A percentile compares a stretch with the other conserved stretches of the same genome.
phyloP scores from a whole-genome alignment of 108 stramenopile species.

The Fistulifera pelliculosa region DNA sequence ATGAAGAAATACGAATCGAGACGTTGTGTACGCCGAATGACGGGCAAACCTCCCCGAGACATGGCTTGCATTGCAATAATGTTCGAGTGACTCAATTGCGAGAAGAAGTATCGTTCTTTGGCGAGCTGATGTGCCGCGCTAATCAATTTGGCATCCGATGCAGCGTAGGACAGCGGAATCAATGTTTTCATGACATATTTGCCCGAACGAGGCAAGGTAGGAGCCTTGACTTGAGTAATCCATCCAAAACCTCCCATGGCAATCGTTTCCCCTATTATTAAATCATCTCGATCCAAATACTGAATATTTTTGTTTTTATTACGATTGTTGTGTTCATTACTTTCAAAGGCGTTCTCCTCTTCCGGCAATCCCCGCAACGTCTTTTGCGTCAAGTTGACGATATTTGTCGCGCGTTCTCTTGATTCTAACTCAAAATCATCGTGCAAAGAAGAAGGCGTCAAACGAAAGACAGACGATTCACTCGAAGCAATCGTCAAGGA shows the following conservation, averaged over 20 bases:
- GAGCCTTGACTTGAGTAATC: slow-evolving; percentile 14
- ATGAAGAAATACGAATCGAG: slow-evolving; percentile 46
- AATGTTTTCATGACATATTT: slow-evolving; percentile 61
- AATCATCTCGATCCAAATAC: slow-evolving; percentile 32
- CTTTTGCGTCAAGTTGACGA: too few relatives aligned
- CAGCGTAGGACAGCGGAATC: slow-evolving; percentile 32
- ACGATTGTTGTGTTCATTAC: too few relatives aligned
- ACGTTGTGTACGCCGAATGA: slow-evolving; percentile 31
- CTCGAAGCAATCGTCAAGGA: too few relatives aligned
- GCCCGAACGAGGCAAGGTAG: slow-evolving; percentile 11
- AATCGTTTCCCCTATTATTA: slow-evolving; percentile 35
- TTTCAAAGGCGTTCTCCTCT: too few relatives aligned
- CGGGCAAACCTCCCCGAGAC: slow-evolving; percentile 53
- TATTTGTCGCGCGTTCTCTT: too few relatives aligned
- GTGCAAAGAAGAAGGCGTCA: too few relatives aligned
- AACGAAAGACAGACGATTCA: too few relatives aligned
- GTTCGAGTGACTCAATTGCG: slow-evolving; percentile 23
- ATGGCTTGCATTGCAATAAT: slow-evolving; percentile 54
- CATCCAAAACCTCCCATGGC: slow-evolving; percentile 40
- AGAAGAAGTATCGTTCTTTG: slow-evolving; percentile 15
- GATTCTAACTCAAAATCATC: too few relatives aligned
- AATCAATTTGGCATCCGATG: slow-evolving; percentile 36
- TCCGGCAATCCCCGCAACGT: too few relatives aligned
- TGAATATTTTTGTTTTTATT: slow-evolving; percentile 11
- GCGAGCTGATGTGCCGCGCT: slow-evolving; percentile 44